Evolutionary conservation across 305 asterid species (phyloP).

Genomic region (Fraxinus floribunda): DNA sequence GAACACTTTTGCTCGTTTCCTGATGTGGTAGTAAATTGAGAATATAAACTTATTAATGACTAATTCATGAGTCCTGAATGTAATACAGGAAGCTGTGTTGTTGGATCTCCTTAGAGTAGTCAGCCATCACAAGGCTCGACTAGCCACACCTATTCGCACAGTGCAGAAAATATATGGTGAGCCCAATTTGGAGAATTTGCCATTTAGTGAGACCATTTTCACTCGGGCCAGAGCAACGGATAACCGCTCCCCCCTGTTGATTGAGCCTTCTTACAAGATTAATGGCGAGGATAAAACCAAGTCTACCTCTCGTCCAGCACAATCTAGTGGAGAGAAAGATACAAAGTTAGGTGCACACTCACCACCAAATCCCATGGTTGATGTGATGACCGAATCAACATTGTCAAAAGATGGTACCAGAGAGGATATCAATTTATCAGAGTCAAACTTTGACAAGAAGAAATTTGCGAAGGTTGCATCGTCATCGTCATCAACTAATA

Average conservation of each 20-base stretch:
- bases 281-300: conserved; percentile 66
- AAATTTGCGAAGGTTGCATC: not conserved
- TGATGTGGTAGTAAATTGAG: not conserved
- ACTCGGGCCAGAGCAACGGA: conserved; percentile 43
- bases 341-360: conserved; percentile 42
- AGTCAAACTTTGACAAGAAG: not conserved
- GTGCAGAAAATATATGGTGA: conserved; percentile 66
- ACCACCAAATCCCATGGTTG: conserved; percentile 38
- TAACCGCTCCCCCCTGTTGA: conserved; percentile 48
- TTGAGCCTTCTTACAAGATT: conserved; percentile 73
- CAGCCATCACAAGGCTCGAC: conserved; percentile 87
- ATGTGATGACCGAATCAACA: conserved; percentile 37
- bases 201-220: conserved; percentile 54
- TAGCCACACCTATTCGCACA: conserved; percentile 97
- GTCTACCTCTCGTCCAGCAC: conserved; percentile 43
- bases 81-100: conserved; percentile 71
- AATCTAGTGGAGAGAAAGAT: conserved; percentile 46
- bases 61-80: not conserved
- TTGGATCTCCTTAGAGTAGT: conserved; percentile 85
- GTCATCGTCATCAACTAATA: not conserved
- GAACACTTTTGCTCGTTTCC: not conserved
- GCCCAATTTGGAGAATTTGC: conserved; percentile 59
- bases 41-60: not conserved
- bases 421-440: not conserved
- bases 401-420: not conserved